Percentiles rank a stretch among this genome's conserved stretches.
Conservation (phyloP, 176 grass and related monocot genomes). For the Poa pratensis region DNA sequence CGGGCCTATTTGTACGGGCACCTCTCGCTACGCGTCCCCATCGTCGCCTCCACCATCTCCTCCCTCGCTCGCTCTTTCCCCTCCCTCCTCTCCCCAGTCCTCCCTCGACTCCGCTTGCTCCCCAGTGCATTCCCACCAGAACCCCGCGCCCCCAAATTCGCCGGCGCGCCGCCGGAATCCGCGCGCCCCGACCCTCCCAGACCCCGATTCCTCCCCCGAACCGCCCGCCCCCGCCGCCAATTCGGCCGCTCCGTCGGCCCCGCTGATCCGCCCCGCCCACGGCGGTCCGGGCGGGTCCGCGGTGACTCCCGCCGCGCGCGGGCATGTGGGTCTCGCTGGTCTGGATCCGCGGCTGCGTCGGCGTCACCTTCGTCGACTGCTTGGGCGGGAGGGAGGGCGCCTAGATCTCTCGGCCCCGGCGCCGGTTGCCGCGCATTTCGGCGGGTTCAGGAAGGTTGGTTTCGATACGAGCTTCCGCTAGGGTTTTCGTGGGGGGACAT, state of each 20-base stretch:
- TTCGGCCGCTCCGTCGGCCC: background rate
- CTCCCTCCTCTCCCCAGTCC: conserved; percentile 5
- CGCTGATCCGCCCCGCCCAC: background rate
- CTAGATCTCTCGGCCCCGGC: conserved; percentile 47
- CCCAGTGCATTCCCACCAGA: conserved; percentile 46
- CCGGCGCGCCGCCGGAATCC: background rate
- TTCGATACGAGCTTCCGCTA: background rate
- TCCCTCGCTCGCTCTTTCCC: conserved; percentile 36
- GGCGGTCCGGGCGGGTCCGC: conserved; percentile 38
- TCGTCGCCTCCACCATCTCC: background rate
- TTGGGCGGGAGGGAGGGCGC: conserved; percentile 61
- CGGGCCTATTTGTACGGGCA: background rate
- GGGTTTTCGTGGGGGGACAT: conserved; percentile 30
- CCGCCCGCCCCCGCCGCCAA: background rate
- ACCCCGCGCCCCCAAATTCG: conserved; percentile 32
- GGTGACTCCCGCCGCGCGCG: conserved; percentile 36
- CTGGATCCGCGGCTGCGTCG: conserved; percentile 86
- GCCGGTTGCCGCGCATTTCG: conserved; percentile 1
- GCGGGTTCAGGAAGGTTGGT: background rate
- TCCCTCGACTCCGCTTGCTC: conserved; percentile 22
- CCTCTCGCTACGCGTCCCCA: conserved; percentile 51
- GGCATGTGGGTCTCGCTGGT: conserved; percentile 93
- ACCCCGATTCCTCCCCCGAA: conserved; percentile 25
- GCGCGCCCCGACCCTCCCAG: background rate
- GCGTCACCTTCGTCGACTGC: conserved; percentile 80